Evolutionary conservation across 163 green algal genomes (phyloP), one percentile per base, ranked within the genome.

Genomic region (Chlamydomonas reinhardtii): DNA sequence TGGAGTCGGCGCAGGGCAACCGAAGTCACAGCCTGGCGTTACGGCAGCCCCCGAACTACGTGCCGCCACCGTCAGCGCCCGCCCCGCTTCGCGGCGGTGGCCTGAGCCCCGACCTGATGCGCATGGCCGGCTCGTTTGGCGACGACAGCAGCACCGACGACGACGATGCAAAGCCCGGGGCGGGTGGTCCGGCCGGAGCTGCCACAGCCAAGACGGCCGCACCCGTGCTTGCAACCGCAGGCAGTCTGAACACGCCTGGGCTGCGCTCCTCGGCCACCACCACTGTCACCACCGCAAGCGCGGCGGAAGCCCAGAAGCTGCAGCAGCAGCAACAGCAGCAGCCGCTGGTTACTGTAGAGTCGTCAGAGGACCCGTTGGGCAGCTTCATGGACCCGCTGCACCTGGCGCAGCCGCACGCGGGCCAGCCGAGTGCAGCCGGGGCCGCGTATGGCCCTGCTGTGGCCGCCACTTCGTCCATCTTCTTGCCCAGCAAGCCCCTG

Each of bases 351-450:
- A 14, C 48, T 9, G 6, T 19, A 2, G 48, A 56, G 11, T 56
- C 48, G 48, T 56, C 48, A 2, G 69, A 52, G 6, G 78, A 85
- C 48, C 11, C 73, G 39, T 32, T 85, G 52, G 78, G 35, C 48
- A 68, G 52, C 52, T 85, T 85, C 68, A 61, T 77, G 48, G 78
- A 85, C 32, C 48, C 78, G 0, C 12, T 34, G 12, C 62, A 29
- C 5, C 59, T 66, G 59, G 59, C 59, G 24, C 17, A 66, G 59
- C 22, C 59, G 59, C 24, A 29, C 17, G 1, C 59, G 19, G 59
- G 59, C 59, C 59, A 1, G 61, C 61, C 24, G 59, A n/a, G n/a
- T n/a, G n/a, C n/a, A n/a, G 20, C 24, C 19, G 9, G 2, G 14
- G 20, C 24, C 19, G 24, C 59, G 31, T 66, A 19, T 22, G 59